These are phyloP conservation scores for Pyrenopolyporus hunteri DNA, from an alignment of 495 filamentous ascomycete species.

Conservation along the genomic window DNA sequence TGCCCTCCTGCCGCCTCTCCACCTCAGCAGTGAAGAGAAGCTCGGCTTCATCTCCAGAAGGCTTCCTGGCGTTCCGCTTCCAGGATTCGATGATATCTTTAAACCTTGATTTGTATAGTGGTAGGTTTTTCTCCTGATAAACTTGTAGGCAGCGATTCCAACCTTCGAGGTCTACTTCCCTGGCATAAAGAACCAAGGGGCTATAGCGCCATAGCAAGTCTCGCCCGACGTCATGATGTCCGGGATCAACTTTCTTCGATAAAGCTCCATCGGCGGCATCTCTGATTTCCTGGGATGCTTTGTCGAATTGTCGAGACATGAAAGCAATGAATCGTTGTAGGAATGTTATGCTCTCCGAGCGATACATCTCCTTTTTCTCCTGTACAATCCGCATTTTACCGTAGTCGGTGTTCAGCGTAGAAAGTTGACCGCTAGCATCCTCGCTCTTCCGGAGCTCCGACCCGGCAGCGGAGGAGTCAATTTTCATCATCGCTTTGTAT, in stretches of 20 bases:
- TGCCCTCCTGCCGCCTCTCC: conserved; percentile 77
- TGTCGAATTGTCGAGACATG: conserved; percentile 79
- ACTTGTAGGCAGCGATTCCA: conserved; percentile 80
- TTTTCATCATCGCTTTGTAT: conserved; percentile 93
- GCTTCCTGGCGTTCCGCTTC: conserved; percentile 80
- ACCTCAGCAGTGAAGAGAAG: conserved; percentile 86
- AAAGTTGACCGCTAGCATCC: conserved; percentile 55
- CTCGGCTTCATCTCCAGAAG: conserved; percentile 83
- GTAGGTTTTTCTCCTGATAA: conserved; percentile 77
- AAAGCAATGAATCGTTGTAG: conserved; percentile 78
- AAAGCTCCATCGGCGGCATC: conserved; percentile 59
- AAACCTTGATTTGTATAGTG: conserved; percentile 83
- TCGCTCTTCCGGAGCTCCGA: conserved; percentile 58
- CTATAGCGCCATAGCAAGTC: conserved; percentile 80
- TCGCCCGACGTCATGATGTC: conserved; percentile 59
- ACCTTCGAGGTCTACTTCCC: conserved; percentile 77
- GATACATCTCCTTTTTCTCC: conserved; percentile 89
- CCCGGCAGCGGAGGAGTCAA: conserved; percentile 76
- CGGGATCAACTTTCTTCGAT: conserved; percentile 59
- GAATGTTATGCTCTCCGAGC: conserved; percentile 71
- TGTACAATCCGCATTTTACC: conserved; percentile 91
- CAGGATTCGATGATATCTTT: conserved; percentile 77
- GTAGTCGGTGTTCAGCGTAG: conserved; percentile 74
- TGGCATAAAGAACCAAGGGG: conserved; percentile 81
- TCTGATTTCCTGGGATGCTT: conserved; percentile 69